Percentiles rank a stretch among this genome's conserved stretches.
Conservation (phyloP, 345 rosid genomes). For the Orychophragmus violaceus region DNA sequence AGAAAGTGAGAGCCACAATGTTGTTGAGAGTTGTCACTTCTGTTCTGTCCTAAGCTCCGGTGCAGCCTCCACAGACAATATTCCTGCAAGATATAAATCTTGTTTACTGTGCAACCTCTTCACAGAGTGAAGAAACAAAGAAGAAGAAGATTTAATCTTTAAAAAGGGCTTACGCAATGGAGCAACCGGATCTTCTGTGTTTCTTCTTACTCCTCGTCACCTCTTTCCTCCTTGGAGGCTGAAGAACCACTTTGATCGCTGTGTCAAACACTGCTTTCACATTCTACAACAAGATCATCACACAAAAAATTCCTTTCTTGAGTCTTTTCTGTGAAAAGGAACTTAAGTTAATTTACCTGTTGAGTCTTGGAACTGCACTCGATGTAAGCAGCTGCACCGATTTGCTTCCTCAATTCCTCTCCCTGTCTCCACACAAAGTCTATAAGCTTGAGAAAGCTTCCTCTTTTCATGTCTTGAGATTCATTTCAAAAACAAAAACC, state of each 20-base stretch:
- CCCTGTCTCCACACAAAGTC: constrained; percentile 43
- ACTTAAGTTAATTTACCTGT: constrained; percentile 51
- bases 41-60: constrained; percentile 30
- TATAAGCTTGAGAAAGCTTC: not conserved
- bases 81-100: constrained; percentile 38
- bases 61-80: constrained; percentile 77
- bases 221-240: constrained; percentile 89
- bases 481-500: not conserved
- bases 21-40: not conserved
- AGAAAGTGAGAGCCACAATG: not conserved
- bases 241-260: constrained; percentile 93
- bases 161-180: constrained; percentile 57
- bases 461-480: not conserved
- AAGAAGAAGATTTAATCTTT: not conserved
- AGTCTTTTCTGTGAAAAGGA: not conserved
- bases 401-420: constrained; percentile 88
- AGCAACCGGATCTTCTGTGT: constrained; percentile 59
- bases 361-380: constrained; percentile 98
- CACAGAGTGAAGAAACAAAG: not conserved
- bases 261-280: constrained; percentile 93
- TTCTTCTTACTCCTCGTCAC: constrained; percentile 50
- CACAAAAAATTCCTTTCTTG: not conserved
- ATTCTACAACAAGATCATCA: constrained; percentile 44
- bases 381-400: constrained; percentile 93
- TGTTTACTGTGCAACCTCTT: not conserved